Conservation (phyloP, 306 rosid genomes). For the Pyrus communis region DNA sequence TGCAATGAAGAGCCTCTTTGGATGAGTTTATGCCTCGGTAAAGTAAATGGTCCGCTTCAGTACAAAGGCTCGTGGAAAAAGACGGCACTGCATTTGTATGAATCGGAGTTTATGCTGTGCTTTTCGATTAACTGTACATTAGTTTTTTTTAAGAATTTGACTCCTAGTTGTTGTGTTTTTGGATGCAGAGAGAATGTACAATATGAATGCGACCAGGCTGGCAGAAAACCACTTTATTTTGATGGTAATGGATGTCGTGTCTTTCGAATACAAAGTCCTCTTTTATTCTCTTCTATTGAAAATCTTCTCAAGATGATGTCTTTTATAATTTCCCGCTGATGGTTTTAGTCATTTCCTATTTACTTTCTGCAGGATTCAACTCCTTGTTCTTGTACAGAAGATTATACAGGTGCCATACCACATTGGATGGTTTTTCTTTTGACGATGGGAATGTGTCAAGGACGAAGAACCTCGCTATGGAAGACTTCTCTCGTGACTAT, state of each 20-base stretch:
- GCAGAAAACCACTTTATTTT: conserved; percentile 39
- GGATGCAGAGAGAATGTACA: conserved; percentile 52
- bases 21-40: conserved; percentile 69
- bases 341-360: background rate
- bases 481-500: conserved; percentile 47
- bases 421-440: conserved; percentile 58
- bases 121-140: background rate
- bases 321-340: background rate
- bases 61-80: conserved; percentile 89
- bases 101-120: background rate
- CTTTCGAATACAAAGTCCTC: background rate
- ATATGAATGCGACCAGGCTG: conserved; percentile 25
- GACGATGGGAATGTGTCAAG: conserved; percentile 79
- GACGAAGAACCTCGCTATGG: conserved; percentile 36
- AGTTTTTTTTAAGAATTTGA: background rate
- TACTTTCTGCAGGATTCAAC: conserved; percentile 63
- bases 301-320: background rate
- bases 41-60: conserved; percentile 54
- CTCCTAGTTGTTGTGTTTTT: conserved; percentile 1
- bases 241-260: conserved; percentile 52
- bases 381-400: conserved; percentile 79
- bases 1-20: conserved; percentile 92
- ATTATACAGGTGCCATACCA: conserved; percentile 67
- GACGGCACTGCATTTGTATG: conserved; percentile 67
- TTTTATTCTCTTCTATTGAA: background rate